Percentiles rank a stretch among this genome's conserved stretches.
These are phyloP conservation scores for Phlyctochytrium planicorne DNA, from an alignment of 192 early-diverging fungal species.

Conservation along the genomic window DNA sequence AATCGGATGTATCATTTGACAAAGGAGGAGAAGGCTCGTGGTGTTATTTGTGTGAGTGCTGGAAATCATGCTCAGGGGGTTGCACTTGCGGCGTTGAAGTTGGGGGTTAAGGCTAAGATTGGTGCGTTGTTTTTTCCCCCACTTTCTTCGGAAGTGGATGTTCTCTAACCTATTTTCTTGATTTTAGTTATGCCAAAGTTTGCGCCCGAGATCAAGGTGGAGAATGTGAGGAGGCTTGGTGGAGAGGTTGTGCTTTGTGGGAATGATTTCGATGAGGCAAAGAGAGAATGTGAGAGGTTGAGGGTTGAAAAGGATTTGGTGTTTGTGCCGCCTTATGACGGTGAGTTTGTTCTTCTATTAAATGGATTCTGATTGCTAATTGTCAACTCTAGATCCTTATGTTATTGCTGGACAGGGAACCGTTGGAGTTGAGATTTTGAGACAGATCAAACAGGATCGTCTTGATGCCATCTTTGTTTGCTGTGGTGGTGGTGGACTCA, in stretches of 20 bases:
- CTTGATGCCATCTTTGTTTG: slow-evolving; percentile 53
- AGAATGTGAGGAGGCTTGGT: slow-evolving; percentile 47
- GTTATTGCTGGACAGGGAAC: slow-evolving; percentile 60
- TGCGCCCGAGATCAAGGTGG: slow-evolving; percentile 53
- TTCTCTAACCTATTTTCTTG: too few species aligned
- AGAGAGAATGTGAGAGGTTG: slow-evolving; percentile 42
- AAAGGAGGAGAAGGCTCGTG: slow-evolving; percentile 33
- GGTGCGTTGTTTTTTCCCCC: too few species aligned
- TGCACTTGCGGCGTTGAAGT: slow-evolving; percentile 49
- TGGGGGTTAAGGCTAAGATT: slow-evolving; percentile 47
- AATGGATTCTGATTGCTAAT: neutral
- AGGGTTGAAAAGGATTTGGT: slow-evolving; percentile 29
- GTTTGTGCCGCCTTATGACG: slow-evolving; percentile 52
- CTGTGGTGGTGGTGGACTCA: slow-evolving; percentile 50
- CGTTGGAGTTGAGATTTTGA: slow-evolving; percentile 50
- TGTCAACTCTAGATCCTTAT: slow-evolving; percentile 24
- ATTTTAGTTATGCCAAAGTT: slow-evolving; percentile 56
- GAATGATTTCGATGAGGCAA: slow-evolving; percentile 52
- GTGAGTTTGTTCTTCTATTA: slow-evolving; percentile 16
- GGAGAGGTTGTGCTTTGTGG: slow-evolving; percentile 46
- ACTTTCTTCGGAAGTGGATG: too few species aligned
- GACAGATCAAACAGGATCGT: slow-evolving; percentile 38
- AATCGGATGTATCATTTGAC: slow-evolving; percentile 48
- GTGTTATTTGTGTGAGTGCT: slow-evolving; percentile 41
- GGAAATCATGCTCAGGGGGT: slow-evolving; percentile 50